Conservation (phyloP, 139 green algal species). For the Deuterostichococcus epilithicus region DNA sequence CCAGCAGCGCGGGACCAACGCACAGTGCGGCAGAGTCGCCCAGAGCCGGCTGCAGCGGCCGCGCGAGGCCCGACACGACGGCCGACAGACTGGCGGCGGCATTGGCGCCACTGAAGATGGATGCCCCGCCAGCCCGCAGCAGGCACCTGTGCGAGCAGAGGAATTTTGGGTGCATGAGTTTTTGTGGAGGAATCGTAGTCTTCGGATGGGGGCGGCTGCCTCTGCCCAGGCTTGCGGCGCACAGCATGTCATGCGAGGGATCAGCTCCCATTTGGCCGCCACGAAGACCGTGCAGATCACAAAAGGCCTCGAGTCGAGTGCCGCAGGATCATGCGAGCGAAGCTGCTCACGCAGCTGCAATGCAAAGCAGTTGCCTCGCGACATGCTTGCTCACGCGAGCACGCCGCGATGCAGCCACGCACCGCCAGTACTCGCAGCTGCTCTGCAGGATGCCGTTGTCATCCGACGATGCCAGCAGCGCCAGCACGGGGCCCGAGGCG, state of each 20-base stretch:
- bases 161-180: too few species aligned
- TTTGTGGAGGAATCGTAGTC: too few species aligned
- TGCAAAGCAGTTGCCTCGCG: too few species aligned
- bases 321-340: too few species aligned
- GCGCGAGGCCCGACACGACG: constrained; percentile 29
- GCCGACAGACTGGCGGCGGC: constrained; percentile 16
- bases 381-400: too few species aligned
- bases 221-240: too few species aligned
- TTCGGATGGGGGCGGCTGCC: too few species aligned
- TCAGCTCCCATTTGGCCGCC: too few species aligned
- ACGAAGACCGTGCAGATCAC: too few species aligned
- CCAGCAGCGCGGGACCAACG: constrained; percentile 20
- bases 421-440: constrained; percentile 31
- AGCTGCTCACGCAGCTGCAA: too few species aligned
- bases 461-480: constrained; percentile 24
- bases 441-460: constrained; percentile 44
- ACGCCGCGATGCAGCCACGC: background rate
- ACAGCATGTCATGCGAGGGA: too few species aligned
- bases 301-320: too few species aligned
- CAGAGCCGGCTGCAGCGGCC: constrained; percentile 36
- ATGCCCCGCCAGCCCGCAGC: constrained; percentile 30
- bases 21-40: constrained; percentile 34
- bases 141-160: constrained; percentile 16
- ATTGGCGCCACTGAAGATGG: constrained; percentile 17
- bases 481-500: constrained; percentile 23